Evolutionary conservation across 441 rosid species (phyloP).

Genomic region (Brassica balearica): DNA sequence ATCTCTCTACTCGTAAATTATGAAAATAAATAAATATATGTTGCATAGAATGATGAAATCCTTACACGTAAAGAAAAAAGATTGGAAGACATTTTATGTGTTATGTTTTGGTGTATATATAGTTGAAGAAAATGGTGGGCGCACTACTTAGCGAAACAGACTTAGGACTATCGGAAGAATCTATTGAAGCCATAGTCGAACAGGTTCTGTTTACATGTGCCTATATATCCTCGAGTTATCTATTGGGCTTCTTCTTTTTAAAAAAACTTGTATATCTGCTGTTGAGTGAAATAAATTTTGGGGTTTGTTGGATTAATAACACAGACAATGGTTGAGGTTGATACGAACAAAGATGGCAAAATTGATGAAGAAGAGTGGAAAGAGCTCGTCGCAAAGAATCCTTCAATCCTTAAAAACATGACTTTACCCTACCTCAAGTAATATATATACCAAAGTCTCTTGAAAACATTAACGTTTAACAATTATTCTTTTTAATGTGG

Average conservation of each 20-base stretch:
- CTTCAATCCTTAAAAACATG: constrained; percentile 77
- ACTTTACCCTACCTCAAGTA: constrained; percentile 72
- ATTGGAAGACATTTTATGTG: not conserved
- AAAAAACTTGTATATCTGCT: not conserved
- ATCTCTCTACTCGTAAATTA: not conserved
- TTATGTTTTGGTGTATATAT: not conserved
- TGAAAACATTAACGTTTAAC: not conserved
- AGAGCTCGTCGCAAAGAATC: constrained; percentile 64
- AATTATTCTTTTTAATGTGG: not conserved
- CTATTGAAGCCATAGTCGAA: constrained; percentile 61
- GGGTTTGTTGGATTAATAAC: not conserved
- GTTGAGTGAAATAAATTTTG: not conserved
- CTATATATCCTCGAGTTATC: not conserved
- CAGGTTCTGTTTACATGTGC: constrained; percentile 54
- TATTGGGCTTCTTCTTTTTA: not conserved
- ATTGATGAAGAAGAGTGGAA: constrained; percentile 86
- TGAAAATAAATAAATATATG: not conserved
- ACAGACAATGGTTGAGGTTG: constrained; percentile 73
- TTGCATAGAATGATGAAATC: constrained; percentile 1
- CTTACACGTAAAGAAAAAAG: not conserved
- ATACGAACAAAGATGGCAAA: constrained; percentile 75
- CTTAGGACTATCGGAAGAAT: constrained; percentile 55
- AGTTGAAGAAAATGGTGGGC: constrained; percentile 82
- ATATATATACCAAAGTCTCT: not conserved
- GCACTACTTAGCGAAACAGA: constrained; percentile 75